A percentile compares a stretch with the other conserved stretches of the same genome.
phyloP scores from a whole-genome alignment of 2,329 filamentous ascomycete species.

The Uncinocarpus reesii region DNA sequence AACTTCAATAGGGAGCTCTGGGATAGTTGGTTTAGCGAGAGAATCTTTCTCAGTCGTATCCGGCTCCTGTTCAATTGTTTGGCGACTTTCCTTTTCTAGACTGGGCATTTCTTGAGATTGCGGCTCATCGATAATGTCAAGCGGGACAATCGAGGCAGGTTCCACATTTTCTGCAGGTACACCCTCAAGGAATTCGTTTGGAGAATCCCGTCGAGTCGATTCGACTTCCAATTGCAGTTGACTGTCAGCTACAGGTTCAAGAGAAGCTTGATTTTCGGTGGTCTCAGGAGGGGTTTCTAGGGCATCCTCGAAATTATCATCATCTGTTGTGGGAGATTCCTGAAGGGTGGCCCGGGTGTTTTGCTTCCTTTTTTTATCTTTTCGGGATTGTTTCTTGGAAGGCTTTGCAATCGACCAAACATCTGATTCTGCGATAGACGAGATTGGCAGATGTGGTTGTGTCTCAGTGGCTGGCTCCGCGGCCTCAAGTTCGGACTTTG shows the following conservation, averaged over 20 bases:
- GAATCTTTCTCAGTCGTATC: not conserved
- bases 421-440: slow-evolving; percentile 1
- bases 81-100: not conserved
- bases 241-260: not conserved
- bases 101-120: not conserved
- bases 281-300: not conserved
- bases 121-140: not conserved
- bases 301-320: not conserved
- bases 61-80: too few species aligned
- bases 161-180: not conserved
- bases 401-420: slow-evolving; percentile 10
- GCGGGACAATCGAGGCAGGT: not conserved
- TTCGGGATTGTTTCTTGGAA: slow-evolving; percentile 19
- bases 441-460: slow-evolving; percentile 8
- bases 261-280: not conserved
- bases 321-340: not conserved
- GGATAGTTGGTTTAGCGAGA: not conserved
- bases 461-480: slow-evolving; percentile 10
- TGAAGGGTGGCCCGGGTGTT: not conserved
- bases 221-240: not conserved
- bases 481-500: not conserved
- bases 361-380: slow-evolving; percentile 17
- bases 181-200: not conserved
- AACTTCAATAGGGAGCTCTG: not conserved
- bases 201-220: not conserved